A percentile compares a stretch with the other conserved stretches of the same genome.
phyloP scores from a whole-genome alignment of 257 asterid genomes.

The Solanum ossicruentum region DNA sequence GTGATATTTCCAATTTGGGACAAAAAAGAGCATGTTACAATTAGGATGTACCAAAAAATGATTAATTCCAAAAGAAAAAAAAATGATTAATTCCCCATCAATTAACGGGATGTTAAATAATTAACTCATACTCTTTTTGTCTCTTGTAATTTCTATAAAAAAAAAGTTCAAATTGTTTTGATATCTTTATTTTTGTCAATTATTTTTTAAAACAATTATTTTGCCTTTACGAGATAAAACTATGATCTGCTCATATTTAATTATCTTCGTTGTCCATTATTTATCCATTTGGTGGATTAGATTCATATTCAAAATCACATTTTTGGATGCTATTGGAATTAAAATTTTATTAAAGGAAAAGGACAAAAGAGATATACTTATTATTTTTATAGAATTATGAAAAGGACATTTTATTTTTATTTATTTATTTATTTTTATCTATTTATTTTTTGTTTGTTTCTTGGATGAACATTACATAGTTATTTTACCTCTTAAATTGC shows the following conservation, averaged over 20 bases:
- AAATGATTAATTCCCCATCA: background rate
- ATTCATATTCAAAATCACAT: background rate
- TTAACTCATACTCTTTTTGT: background rate
- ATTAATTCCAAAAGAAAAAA: background rate
- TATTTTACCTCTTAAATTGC: background rate
- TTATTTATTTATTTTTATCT: background rate
- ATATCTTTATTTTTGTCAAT: background rate
- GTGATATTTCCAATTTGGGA: background rate
- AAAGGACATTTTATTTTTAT: background rate
- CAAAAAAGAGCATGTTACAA: background rate
- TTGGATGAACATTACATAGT: background rate
- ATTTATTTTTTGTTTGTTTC: too few relatives aligned
- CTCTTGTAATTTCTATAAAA: background rate
- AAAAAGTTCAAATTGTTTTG: background rate
- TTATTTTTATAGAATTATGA: background rate
- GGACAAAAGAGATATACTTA: background rate
- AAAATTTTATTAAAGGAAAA: background rate
- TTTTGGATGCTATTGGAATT: background rate
- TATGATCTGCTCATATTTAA: background rate
- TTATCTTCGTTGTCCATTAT: background rate
- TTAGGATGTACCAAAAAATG: background rate
- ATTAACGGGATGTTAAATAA: background rate
- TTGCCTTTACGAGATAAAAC: background rate
- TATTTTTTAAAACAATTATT: rapidly evolving
- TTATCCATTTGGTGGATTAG: background rate